Base-by-base conservation (phyloP, 805 yeast species). In the Myxozyma vanderwaltii region DNA sequence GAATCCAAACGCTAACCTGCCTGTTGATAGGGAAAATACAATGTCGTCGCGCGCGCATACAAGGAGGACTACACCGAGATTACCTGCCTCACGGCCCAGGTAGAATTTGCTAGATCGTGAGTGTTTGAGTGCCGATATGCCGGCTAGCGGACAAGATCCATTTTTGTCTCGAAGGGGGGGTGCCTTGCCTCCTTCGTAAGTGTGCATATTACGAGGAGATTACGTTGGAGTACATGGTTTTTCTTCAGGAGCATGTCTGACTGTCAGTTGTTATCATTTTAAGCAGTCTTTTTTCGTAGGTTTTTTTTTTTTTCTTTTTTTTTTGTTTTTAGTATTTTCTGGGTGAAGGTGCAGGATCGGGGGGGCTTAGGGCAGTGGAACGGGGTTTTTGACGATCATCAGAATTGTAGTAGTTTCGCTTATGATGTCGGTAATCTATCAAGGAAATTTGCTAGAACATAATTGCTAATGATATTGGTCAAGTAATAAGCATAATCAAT, bases 31-130 rank as follows among this genome's bases (percentile, higher is more conserved):
- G 65, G 99, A 41, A 86, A 82, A 71, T 94, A 94, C 76, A 77
- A 82, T 31, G 96, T 92, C 27, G 77, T 80, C 53, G 98, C 97
- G 19, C 84, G 92, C 70, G 99, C 98, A 1, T 94, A 82, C 77
- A 90, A 96, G 41, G 83, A 77, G 43, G 89, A 88, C 55, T 97
- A 90, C 69, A 86, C 81, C 39, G 81, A 88, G 63, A 84, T 94
- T 64, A 84, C 96, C 24, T 94, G 99, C 74, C 77, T 94, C 67
- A 82, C 70, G n/a, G 79, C 79, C 21, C 55, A 66, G 10, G 77
- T 77, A 12, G 74, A 69, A 38, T 74, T 77, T 55, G 24, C 65
- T n/a, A 47, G 64, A 4, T 52, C 64, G 19, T 60, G 44, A 58
- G 12, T 31, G n/a, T 13, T 35, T 17, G n/a, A 13, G 38, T 13